Percentiles rank a stretch among this genome's conserved stretches.
phyloP scores from a whole-genome alignment of 106 monocot genomes.

The Hemerocallis citrina region DNA sequence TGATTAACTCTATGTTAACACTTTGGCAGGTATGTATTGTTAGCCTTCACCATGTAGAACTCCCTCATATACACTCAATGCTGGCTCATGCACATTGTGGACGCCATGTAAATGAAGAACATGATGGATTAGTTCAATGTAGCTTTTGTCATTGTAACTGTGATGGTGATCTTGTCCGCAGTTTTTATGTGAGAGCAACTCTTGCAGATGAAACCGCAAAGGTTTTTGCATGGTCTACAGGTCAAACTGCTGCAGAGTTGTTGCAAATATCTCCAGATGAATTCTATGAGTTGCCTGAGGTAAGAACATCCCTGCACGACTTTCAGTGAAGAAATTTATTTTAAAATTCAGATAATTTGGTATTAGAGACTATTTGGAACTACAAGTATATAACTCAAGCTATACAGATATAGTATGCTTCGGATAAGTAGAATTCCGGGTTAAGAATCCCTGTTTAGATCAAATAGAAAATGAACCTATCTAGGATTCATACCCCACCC shows the following conservation, averaged over 20 bases:
- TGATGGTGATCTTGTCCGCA: slow-evolving; percentile 24
- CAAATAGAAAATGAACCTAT: too few relatives aligned
- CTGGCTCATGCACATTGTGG: slow-evolving; percentile 58
- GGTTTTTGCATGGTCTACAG: slow-evolving; percentile 58
- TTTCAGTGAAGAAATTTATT: neutral
- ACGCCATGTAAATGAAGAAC: slow-evolving; percentile 35
- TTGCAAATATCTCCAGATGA: slow-evolving; percentile 92
- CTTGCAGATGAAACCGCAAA: slow-evolving; percentile 67
- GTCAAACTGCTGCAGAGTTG: slow-evolving; percentile 75
- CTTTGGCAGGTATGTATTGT: slow-evolving; percentile 69
- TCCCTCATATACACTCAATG: slow-evolving; percentile 34
- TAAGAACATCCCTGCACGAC: slow-evolving; percentile 13
- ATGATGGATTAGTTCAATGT: slow-evolving; percentile 40
- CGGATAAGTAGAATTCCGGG: too few relatives aligned
- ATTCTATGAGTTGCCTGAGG: slow-evolving; percentile 74
- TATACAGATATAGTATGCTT: too few relatives aligned
- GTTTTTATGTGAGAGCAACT: slow-evolving; percentile 54
- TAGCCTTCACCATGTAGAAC: slow-evolving; percentile 43
- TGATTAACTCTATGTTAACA: neutral
- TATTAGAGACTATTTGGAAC: neutral
- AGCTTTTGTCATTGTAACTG: slow-evolving; percentile 54
- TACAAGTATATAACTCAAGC: too few relatives aligned
- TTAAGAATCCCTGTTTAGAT: too few relatives aligned
- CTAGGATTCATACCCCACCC: too few relatives aligned
- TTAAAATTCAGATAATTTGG: neutral